These are phyloP conservation scores for Salix caprea DNA, from an alignment of 345 rosid genomes.

Conservation along the genomic window DNA sequence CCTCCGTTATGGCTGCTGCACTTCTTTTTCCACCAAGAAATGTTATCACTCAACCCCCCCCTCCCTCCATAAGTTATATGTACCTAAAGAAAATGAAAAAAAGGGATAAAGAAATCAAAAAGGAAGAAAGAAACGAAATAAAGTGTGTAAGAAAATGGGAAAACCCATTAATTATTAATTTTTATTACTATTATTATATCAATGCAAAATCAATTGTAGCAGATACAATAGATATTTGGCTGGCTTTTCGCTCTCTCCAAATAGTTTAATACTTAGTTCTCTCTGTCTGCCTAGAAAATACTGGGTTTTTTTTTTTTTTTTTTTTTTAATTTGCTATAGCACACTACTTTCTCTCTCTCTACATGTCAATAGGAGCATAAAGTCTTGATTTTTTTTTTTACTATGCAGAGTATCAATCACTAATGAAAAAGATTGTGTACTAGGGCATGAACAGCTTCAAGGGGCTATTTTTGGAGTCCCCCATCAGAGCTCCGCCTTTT, in stretches of 20 bases:
- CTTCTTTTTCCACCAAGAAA: slow-evolving; percentile 15
- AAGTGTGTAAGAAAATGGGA: not conserved
- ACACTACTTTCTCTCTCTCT: not conserved
- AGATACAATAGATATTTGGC: slow-evolving; percentile 19
- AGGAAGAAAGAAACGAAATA: not conserved
- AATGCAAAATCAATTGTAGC: slow-evolving; percentile 1
- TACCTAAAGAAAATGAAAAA: not conserved
- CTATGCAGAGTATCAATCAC: not conserved
- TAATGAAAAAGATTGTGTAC: not conserved
- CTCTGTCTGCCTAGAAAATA: not conserved
- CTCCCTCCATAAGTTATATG: not conserved
- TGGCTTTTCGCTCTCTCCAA: slow-evolving; percentile 9
- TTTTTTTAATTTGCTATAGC: slow-evolving; percentile 1
- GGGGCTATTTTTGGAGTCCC: slow-evolving; percentile 21
- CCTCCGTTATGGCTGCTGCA: slow-evolving; percentile 8
- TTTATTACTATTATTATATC: not conserved
- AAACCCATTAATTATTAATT: not conserved
- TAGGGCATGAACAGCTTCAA: slow-evolving; percentile 41
- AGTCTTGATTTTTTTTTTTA: not conserved
- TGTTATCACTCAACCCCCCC: slow-evolving; percentile 3
- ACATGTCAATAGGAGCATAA: not conserved
- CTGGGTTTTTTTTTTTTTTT: not conserved
- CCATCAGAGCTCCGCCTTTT: slow-evolving; percentile 39
- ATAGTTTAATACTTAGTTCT: not conserved
- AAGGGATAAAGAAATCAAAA: not conserved